A percentile compares a stretch with the other conserved stretches of the same genome.
Conservation (phyloP, 257 asterid genomes). For the Solanum habrochaites region DNA sequence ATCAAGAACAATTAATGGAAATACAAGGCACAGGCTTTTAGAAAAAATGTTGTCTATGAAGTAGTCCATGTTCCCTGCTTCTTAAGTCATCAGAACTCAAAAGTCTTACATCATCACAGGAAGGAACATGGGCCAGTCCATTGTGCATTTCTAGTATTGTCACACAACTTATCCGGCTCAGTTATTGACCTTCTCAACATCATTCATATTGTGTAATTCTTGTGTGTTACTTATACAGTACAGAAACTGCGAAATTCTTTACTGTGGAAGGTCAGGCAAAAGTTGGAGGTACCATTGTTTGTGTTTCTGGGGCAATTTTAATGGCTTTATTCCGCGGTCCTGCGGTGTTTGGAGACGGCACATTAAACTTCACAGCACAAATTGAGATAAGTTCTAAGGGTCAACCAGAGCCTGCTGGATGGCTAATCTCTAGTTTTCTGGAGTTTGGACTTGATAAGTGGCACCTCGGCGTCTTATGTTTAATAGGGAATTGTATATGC, state of each 20-base stretch:
- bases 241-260: conserved; percentile 69
- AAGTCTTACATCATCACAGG: neutral
- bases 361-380: conserved; percentile 34
- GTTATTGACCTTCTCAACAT: conserved; percentile 1
- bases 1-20: neutral
- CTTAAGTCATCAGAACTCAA: neutral
- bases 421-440: conserved; percentile 51
- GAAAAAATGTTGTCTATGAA: neutral
- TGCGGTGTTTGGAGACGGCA: conserved; percentile 53
- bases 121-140: neutral
- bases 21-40: neutral
- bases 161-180: neutral
- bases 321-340: conserved; percentile 94
- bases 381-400: conserved; percentile 69
- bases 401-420: conserved; percentile 79
- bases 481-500: conserved; percentile 89
- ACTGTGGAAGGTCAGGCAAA: conserved; percentile 80
- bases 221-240: conserved; percentile 49
- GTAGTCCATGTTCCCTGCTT: neutral
- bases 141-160: neutral
- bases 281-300: conserved; percentile 78
- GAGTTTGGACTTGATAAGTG: conserved; percentile 69
- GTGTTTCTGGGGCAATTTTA: conserved; percentile 80
- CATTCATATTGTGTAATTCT: conserved; percentile 11
- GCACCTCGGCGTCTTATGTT: conserved; percentile 86